Base-by-base conservation (phyloP, 805 yeast genomes). In the Pichia manshurica region DNA sequence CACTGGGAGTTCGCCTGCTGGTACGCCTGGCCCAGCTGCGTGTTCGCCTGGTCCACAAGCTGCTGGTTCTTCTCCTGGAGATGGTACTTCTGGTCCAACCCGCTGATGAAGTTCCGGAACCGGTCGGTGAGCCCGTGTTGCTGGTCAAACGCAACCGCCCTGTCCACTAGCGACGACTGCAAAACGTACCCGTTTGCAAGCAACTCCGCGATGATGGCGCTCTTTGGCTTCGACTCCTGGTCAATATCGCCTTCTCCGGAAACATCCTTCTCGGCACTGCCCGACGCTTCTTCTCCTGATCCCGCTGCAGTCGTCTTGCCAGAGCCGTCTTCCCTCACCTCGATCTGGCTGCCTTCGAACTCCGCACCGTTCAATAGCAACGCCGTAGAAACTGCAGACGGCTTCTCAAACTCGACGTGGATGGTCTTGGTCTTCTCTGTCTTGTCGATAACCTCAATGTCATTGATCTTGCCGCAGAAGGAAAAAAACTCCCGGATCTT, bases 211-310 rank as follows among this genome's bases (percentile, higher is more conserved):
- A 84, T 69, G 50, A 86, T 79, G 17, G 87, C 79, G 47, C 80
- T 65, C 59, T 83, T 83, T 48, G 95, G 95, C 68, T 85, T 85
- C 51, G 77, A 78, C 58, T 86, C 95, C 66, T 85, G 95, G 5
- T 72, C 64, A 45, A 84, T 75, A 55, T 83, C 50, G 43, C 64
- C 40, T 3, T 32, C 49, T 46, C 42, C 56, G 17, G 34, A 41
- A 10, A 51, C 40, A 19, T 42, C 47, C 29, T 25, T 25, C 29
- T 25, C 29, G 29, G 29, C 29, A 25, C 29, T 25, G 4, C 34
- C 57, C 2, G 55, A 45, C 15, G 55, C 37, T 22, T 31, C 50
- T 22, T 57, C 52, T 19, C 53, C 48, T 8, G 5, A 19, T 9
- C 23, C 19, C 9, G 21, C 16, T 19, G 28, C 19, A 22, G 41